Base-by-base conservation (phyloP, 768 basidiomycete species). In the Kwoniella pini region DNA sequence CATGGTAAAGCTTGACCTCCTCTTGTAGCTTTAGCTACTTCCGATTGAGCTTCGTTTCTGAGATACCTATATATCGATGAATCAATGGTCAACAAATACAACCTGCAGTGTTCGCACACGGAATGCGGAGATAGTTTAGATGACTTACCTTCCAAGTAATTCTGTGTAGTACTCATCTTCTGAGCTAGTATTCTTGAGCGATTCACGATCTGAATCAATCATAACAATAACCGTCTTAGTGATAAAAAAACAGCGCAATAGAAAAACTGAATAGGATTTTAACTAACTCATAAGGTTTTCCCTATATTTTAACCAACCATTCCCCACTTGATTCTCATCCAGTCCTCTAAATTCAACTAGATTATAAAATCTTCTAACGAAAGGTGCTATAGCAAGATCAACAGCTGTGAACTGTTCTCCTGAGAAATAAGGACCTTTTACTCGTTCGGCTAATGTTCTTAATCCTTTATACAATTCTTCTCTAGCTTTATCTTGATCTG, bases 301-400 rank as follows among this genome's bases (percentile, higher is more conserved):
- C 1, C 80, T 81, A 66, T 84, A 87, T 44, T 69, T 74, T 54
- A 78, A 77, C 82, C 84, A 86, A 26, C 60, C 77, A 0, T 72
- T 68, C 7, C 83, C 81, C 0, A 81, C 83, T 21, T 79, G 81
- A 26, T 70, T 78, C 9, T 82, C 63, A 21, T 79, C 78, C 68
- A 82, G 86, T 4, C 80, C 82, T 27, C 85, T 76, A 64, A 85
- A 77, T 65, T 85, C 81, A 22, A 74, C 71, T 21, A 85, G 44
- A 44, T 85, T 84, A 36, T 79, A 82, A 24, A 88, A 84, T 43
- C 90, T 81, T 72, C 84, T 86, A 1, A 91, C 72, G 87, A 88
- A 88, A 22, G 86, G 86, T 27, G 83, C 85, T 22, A 85, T 74
- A 1, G 81, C 81, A 30, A 83, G 73, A 67, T 87, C 86, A 4